phyloP scores from a whole-genome alignment of 2,329 filamentous ascomycete genomes.

The Trichoderma hamatum region DNA sequence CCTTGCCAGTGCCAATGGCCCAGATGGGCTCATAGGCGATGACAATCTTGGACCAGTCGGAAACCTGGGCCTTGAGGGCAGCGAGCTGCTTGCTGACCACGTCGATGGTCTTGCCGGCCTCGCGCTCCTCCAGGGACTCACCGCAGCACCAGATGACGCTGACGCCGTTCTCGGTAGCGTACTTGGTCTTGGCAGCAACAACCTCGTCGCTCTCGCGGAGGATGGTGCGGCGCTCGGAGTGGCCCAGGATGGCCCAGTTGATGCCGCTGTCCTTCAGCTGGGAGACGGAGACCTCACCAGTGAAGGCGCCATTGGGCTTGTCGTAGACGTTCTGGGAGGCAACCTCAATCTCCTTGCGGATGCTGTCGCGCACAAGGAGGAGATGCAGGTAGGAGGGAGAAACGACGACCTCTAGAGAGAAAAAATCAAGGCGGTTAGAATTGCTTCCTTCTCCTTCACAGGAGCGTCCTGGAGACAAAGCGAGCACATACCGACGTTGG shows the following conservation, averaged over 20 bases:
- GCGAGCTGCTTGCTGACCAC: conserved; percentile 84
- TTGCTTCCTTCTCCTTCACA: neutral
- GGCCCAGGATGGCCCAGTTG: conserved; percentile 88
- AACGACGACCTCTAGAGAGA: conserved; percentile 80
- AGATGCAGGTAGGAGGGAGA: conserved; percentile 91
- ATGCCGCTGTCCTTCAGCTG: conserved; percentile 90
- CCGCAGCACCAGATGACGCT: conserved; percentile 96
- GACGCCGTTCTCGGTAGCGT: conserved; percentile 82
- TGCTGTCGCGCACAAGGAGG: conserved; percentile 77
- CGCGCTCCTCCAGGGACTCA: conserved; percentile 91
- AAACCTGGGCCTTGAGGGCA: conserved; percentile 74
- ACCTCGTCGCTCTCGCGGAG: conserved; percentile 84
- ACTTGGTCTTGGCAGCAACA: conserved; percentile 92
- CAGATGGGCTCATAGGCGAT: conserved; percentile 99
- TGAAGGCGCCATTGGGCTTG: conserved; percentile 96
- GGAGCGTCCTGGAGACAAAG: neutral
- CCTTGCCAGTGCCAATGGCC: conserved; percentile 92
- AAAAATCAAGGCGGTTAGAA: neutral
- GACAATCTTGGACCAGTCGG: conserved; percentile 92
- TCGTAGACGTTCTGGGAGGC: conserved; percentile 97
- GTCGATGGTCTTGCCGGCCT: conserved; percentile 80
- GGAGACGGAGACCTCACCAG: conserved; percentile 89
- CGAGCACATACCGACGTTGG: conserved; percentile 65
- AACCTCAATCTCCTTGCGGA: conserved; percentile 77
- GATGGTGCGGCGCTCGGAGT: conserved; percentile 92